Evolutionary conservation across 2,329 filamentous ascomycete species (phyloP).

Genomic region (Fusarium pseudograminearum): DNA sequence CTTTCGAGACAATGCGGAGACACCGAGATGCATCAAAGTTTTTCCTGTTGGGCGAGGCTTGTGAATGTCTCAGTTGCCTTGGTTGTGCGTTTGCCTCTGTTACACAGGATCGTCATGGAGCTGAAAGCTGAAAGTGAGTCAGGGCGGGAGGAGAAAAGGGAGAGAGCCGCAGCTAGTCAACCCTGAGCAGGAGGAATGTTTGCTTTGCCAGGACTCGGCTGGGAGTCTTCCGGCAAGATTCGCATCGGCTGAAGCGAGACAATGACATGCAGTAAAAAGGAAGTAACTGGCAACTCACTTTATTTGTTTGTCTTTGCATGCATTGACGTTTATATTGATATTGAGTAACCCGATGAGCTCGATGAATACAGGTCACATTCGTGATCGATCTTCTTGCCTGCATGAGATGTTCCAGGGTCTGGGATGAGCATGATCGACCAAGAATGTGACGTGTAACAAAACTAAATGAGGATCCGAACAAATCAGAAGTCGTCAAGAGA

Average conservation of each 20-base stretch:
- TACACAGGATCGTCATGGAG: not conserved
- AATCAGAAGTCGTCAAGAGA: not conserved
- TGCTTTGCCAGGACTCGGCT: not conserved
- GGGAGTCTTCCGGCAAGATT: not conserved
- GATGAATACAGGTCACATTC: not conserved
- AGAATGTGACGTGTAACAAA: not conserved
- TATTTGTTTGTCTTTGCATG: not conserved
- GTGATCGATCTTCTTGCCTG: not conserved
- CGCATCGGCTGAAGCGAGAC: not conserved
- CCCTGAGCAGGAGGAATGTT: not conserved
- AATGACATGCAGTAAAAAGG: not conserved
- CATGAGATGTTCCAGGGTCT: not conserved
- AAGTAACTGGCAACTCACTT: not conserved
- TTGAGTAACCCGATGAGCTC: not conserved
- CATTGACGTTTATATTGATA: not conserved
- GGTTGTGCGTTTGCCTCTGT: not conserved
- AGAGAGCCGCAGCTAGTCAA: not conserved
- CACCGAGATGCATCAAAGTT: constrained; percentile 11
- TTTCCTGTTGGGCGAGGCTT: constrained; percentile 15
- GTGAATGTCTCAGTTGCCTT: constrained; percentile 7
- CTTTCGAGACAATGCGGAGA: not conserved
- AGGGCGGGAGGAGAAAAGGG: not conserved
- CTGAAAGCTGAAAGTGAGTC: not conserved
- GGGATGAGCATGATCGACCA: not conserved
- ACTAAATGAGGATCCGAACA: not conserved